A percentile compares a stretch with the other conserved stretches of the same genome.
Evolutionary conservation across 1,284 basidiomycete genomes (phyloP).

Genomic region (Sanghuangporus sanghuang): DNA sequence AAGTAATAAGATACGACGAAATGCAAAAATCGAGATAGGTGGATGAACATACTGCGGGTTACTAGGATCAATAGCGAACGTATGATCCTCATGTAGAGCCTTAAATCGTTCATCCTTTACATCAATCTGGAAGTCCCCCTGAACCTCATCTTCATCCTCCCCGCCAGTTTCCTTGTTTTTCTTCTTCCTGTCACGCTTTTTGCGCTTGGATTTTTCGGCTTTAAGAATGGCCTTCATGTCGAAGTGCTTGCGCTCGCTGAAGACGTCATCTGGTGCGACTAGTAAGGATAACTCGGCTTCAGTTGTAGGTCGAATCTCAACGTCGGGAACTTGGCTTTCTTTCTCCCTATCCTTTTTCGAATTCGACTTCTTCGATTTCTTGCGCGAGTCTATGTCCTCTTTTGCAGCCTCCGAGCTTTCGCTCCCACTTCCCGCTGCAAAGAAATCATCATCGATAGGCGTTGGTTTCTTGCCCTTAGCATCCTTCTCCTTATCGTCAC

Average conservation of each 20-base stretch:
- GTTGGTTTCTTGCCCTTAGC: constrained; percentile 19
- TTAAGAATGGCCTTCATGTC: constrained; percentile 88
- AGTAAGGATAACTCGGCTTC: constrained; percentile 63
- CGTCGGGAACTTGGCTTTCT: constrained; percentile 22
- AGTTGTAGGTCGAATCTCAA: constrained; percentile 24
- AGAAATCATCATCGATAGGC: constrained; percentile 61
- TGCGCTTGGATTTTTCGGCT: constrained; percentile 65
- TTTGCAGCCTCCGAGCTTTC: constrained; percentile 34
- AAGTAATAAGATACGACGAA: constrained; percentile 4
- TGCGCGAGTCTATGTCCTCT: constrained; percentile 21
- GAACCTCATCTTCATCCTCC: constrained; percentile 53
- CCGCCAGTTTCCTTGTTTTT: constrained; percentile 36
- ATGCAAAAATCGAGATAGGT: constrained; percentile 7
- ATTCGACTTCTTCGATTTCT: constrained; percentile 25
- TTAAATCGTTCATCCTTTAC: constrained; percentile 87
- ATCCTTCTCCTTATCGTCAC: constrained; percentile 22
- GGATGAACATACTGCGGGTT: constrained; percentile 79
- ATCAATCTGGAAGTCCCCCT: constrained; percentile 81
- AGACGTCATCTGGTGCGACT: constrained; percentile 50
- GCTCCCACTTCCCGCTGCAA: constrained; percentile 44
- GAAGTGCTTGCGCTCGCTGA: constrained; percentile 73
- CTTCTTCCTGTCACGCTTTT: constrained; percentile 47
- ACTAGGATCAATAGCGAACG: constrained; percentile 93
- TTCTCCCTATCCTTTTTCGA: constrained; percentile 20
- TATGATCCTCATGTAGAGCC: constrained; percentile 83